These are phyloP conservation scores for Penicillium glabrum DNA, from an alignment of 2,329 filamentous ascomycete genomes.

Conservation along the genomic window DNA sequence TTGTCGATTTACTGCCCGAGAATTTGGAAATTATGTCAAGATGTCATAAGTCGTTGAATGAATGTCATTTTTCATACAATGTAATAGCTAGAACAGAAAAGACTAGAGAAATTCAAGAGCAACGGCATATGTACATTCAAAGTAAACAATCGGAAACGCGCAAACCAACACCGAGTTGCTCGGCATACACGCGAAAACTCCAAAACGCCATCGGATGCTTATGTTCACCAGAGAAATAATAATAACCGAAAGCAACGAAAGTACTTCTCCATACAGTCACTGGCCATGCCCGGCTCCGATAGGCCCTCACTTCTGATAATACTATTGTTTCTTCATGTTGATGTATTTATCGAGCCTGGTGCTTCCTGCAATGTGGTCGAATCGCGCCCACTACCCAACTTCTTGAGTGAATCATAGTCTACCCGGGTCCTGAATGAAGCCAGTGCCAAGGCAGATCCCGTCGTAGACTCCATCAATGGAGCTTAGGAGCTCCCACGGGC, in stretches of 20 bases:
- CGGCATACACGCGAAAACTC: not conserved
- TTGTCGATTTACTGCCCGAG: not conserved
- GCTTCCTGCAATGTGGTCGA: not conserved
- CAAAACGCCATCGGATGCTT: not conserved
- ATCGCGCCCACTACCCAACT: not conserved
- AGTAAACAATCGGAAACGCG: not conserved
- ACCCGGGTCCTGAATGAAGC: not conserved
- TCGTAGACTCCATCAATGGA: not conserved
- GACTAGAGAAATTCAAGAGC: not conserved
- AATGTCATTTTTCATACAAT: not conserved
- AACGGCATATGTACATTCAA: not conserved
- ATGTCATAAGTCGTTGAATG: not conserved
- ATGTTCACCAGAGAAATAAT: conserved; percentile 1
- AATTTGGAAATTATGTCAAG: not conserved
- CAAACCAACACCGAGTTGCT: not conserved
- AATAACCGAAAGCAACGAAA: not conserved
- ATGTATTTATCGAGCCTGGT: not conserved
- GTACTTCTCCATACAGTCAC: not conserved
- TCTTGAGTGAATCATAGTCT: not conserved
- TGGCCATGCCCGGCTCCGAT: not conserved
- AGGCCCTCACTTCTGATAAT: not conserved
- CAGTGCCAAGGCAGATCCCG: not conserved
- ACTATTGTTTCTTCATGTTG: not conserved
- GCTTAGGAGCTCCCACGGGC: not conserved
- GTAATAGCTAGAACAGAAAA: not conserved